A percentile compares a stretch with the other conserved stretches of the same genome.
These are phyloP conservation scores for Pichia sp. DNA, from an alignment of 1,139 yeast species.

Conservation along the genomic window DNA sequence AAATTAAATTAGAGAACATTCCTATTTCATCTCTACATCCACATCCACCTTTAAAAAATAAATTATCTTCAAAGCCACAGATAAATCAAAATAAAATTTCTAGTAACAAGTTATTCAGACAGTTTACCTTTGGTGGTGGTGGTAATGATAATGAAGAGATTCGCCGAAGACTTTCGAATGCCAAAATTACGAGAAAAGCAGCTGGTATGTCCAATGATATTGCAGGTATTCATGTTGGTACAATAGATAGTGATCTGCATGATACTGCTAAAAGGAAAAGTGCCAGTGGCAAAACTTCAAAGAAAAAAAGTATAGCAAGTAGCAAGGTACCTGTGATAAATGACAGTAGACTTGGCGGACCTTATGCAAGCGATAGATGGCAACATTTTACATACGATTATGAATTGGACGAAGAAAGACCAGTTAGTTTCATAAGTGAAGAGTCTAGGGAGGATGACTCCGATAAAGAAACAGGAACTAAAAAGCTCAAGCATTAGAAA, in stretches of 20 bases:
- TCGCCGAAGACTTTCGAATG: conserved; percentile 29
- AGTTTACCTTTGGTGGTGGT: conserved; percentile 26
- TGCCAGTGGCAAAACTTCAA: neutral
- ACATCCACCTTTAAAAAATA: neutral
- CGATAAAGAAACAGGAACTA: neutral
- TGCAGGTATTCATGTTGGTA: conserved; percentile 35
- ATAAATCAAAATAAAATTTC: neutral
- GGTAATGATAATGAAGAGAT: conserved; percentile 28
- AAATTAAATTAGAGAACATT: neutral
- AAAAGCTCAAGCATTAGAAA: no score
- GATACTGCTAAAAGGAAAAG: neutral
- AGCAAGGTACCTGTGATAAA: neutral
- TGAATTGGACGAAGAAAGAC: conserved; percentile 17
- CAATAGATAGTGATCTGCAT: conserved; percentile 13
- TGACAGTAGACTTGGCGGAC: conserved; percentile 9
- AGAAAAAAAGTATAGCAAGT: neutral
- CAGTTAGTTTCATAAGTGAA: conserved; percentile 19
- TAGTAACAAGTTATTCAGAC: conserved; percentile 19
- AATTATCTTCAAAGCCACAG: neutral
- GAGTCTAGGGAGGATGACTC: neutral
- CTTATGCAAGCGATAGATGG: conserved; percentile 15
- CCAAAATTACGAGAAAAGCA: conserved; percentile 36
- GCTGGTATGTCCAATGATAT: conserved; percentile 37
- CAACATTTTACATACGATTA: conserved; percentile 18
- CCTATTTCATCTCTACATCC: neutral